These are phyloP conservation scores for Perilla frutescens DNA, from an alignment of 257 asterid species.

Conservation along the genomic window DNA sequence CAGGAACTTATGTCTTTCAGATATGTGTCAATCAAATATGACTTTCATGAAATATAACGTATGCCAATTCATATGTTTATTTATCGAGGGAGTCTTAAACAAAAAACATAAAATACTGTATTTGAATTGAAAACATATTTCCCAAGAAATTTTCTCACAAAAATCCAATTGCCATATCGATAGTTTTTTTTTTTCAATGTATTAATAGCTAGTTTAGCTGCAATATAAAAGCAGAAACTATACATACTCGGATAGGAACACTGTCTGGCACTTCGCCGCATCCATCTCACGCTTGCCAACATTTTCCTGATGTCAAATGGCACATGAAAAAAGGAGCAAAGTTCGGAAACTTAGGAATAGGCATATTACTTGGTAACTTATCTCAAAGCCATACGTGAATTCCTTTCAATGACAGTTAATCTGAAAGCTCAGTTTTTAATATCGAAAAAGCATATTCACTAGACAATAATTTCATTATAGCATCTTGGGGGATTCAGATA, in stretches of 20 bases:
- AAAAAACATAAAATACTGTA: not conserved
- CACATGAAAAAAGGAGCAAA: constrained; percentile 9
- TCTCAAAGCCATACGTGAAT: not conserved
- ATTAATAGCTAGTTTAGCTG: constrained; percentile 5
- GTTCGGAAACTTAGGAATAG: constrained; percentile 16
- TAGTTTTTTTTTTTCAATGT: not conserved
- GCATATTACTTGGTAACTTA: not conserved
- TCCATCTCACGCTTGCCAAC: constrained; percentile 84
- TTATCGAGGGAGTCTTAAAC: not conserved
- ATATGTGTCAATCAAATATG: not conserved
- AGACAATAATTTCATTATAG: not conserved
- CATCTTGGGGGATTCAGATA: not conserved
- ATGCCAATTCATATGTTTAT: not conserved
- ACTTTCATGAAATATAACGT: not conserved
- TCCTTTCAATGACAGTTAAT: not conserved
- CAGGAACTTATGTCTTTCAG: not conserved
- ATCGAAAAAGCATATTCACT: not conserved
- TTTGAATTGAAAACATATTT: not conserved
- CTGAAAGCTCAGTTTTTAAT: not conserved
- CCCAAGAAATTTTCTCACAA: not conserved
- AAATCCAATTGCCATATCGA: constrained; percentile 25
- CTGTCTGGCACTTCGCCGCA: constrained; percentile 89
- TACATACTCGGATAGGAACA: constrained; percentile 87
- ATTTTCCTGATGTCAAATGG: constrained; percentile 55
- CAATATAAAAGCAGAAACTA: constrained; percentile 12